Conservation (phyloP, 2,329 filamentous ascomycete species). For the Trichoderma sp. region DNA sequence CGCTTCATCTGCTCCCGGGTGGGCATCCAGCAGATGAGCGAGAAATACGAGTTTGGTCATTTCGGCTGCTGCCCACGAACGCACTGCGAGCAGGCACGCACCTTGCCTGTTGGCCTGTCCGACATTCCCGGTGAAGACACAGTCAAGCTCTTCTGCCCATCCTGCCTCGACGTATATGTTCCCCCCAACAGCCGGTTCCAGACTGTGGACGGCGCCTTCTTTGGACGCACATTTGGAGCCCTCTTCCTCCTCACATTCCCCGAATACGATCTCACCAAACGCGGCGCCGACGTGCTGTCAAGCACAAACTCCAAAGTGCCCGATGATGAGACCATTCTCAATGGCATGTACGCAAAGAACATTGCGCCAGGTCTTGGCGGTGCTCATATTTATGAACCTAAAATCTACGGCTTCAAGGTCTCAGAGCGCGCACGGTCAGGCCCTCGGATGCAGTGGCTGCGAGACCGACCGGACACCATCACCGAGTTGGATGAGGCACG, state of each 20-base stretch:
- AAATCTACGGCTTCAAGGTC: slow-evolving; percentile 95
- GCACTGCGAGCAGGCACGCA: slow-evolving; percentile 85
- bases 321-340: slow-evolving; percentile 61
- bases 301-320: slow-evolving; percentile 36
- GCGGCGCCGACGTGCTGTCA: slow-evolving; percentile 61
- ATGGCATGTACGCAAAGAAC: slow-evolving; percentile 84
- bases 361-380: slow-evolving; percentile 83
- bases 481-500: slow-evolving; percentile 81
- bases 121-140: slow-evolving; percentile 97
- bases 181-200: slow-evolving; percentile 97
- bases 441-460: slow-evolving; percentile 95
- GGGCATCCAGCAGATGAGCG: slow-evolving; percentile 98
- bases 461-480: slow-evolving; percentile 78
- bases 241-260: slow-evolving; percentile 99
- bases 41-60: slow-evolving; percentile 97
- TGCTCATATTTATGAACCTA: slow-evolving; percentile 86
- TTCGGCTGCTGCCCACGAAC: slow-evolving; percentile 96
- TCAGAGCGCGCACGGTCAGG: slow-evolving; percentile 87
- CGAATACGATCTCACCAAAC: slow-evolving; percentile 83
- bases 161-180: slow-evolving; percentile 94
- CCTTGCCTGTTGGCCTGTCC: slow-evolving; percentile 88
- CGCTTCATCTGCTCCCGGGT: slow-evolving; percentile 96
- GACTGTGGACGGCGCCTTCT: slow-evolving; percentile 96
- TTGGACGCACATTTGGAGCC: slow-evolving; percentile 94
- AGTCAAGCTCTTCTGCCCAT: slow-evolving; percentile 97